Evolutionary conservation across 106 monocot genomes (phyloP), one percentile per base, ranked within the genome.

Genomic region (Allium sativum): DNA sequence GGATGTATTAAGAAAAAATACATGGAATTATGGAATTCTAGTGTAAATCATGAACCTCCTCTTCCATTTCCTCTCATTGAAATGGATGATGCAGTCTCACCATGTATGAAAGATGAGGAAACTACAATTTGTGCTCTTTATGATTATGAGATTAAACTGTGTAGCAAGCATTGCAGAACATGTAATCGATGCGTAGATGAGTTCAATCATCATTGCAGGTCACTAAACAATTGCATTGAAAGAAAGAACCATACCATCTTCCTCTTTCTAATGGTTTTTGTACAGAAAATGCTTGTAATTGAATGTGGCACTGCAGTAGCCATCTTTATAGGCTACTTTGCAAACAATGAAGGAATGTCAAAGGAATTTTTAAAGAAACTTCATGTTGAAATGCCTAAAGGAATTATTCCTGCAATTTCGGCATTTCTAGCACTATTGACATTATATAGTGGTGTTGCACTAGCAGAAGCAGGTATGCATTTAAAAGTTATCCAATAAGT

Each of bases 131-230:
- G 96, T 70, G 54, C 81, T 11, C 74, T 88, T n/a, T 98, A 87
- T 52, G 96, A 92, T 66, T 85, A 70, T 42, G 96, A 92, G 96
- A 91, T 98, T 65, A 91, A 92, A 55, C 61, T 77, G 64, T 69
- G 83, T 53, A 98, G 96, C 72, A 98, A 98, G 77, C 96, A 98
- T 65, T 98, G 96, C 70, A 78, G 75, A 77, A 98, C 70, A 18
- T 98, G 96, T 60, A 57, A 92, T 52, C 74, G 91, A 31, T 98
- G 96, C 53, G 96, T 91, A 19, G 96, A 98, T 65, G 96, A 87
- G 70, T 98, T 98, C 59, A 91, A 98, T 82, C 96, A 91, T 66
- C 96, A 98, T 62, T 98, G 91, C 68, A 87, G 77, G 90, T 95
- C 91, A 91, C 57, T 91, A 48, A 91, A 98, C 82, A 98, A 98